Evolutionary conservation across 2,329 filamentous ascomycete species (phyloP).

Genomic region (Coccinonectria pachysandricola): DNA sequence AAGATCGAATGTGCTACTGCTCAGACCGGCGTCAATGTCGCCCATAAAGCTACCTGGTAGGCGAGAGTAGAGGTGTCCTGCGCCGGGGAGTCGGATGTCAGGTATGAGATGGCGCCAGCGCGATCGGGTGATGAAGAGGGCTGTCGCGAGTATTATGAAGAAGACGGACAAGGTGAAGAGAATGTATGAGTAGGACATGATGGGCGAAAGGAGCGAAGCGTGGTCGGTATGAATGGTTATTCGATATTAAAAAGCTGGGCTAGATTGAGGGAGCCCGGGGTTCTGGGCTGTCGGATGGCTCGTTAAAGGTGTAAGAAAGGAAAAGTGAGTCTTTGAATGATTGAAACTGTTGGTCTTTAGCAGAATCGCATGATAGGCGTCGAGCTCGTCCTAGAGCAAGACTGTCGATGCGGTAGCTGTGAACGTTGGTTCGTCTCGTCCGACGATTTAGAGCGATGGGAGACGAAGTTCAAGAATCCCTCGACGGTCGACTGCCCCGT

Average conservation of each 20-base stretch:
- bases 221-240: too few relatives aligned
- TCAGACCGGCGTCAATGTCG: slow-evolving; percentile 82
- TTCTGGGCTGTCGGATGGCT: too few relatives aligned
- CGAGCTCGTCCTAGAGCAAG: slow-evolving; percentile 1
- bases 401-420: too few relatives aligned
- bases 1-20: slow-evolving; percentile 75
- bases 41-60: slow-evolving; percentile 68
- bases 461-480: too few relatives aligned
- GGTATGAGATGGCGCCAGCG: slow-evolving; percentile 66
- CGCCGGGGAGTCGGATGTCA: slow-evolving; percentile 41
- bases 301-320: too few relatives aligned
- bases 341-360: slow-evolving; percentile 2
- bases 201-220: slow-evolving; percentile 7
- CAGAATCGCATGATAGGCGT: slow-evolving; percentile 3
- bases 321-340: too few relatives aligned
- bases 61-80: slow-evolving; percentile 61
- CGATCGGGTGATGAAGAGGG: slow-evolving; percentile 69
- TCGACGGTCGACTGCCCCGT: too few relatives aligned
- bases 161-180: slow-evolving; percentile 68
- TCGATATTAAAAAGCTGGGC: too few relatives aligned
- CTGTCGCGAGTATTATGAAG: slow-evolving; percentile 60
- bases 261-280: too few relatives aligned
- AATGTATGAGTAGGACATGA: slow-evolving; percentile 66
- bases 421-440: slow-evolving; percentile 1
- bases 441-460: background rate